Evolutionary conservation across 352 stramenopile species (phyloP), one percentile per base, ranked within the genome.

Genomic region (Thraustotheca clavata): DNA sequence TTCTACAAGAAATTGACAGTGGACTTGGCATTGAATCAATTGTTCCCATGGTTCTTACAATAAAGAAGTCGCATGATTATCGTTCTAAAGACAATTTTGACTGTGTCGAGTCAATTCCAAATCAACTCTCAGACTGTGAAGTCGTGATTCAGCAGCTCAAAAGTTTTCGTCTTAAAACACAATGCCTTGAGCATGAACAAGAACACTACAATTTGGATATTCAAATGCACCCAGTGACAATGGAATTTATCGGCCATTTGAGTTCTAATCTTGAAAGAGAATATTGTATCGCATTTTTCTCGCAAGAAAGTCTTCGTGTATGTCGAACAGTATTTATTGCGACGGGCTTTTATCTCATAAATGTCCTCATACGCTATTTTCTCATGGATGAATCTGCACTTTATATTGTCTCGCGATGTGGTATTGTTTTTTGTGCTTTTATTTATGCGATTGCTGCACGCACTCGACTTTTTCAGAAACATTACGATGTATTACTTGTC

Each of bases 1-100:
- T 94, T 33, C 89, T 91, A 32, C 67, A 85, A 24, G 84, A 94
- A 49, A 91, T 94, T 57, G 84, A 94, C 47, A 86, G 76, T n/a
- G 79, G 82, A 0, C 35, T 90, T 0, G 74, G 16, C 9, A 11
- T 48, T 16, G 29, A n/a, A 4, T 31, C 12, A 11, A 11, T 31
- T 9, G 18, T 31, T 4, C 38, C n/a, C 18, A 6, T 31, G 9
- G 4, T 55, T 3, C 1, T 32, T 22, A n/a, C 16, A 18, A 14
- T 18, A 40, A 52, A 54, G 26, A 5, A 43, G 38, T 43, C 38
- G 43, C 31, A 24, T 11, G 12, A 24, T 24, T 18, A 24, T 31
- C 43, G 18, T 11, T 52, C 43, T 9, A 24, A 14, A 9, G 43
- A 52, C 11, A 18, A 35, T 11, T 14, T 14, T 24, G 43, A 24